Evolutionary conservation across 495 filamentous ascomycete genomes (phyloP), one percentile per base, ranked within the genome.

Genomic region (Aspergillus sclerotioniger): DNA sequence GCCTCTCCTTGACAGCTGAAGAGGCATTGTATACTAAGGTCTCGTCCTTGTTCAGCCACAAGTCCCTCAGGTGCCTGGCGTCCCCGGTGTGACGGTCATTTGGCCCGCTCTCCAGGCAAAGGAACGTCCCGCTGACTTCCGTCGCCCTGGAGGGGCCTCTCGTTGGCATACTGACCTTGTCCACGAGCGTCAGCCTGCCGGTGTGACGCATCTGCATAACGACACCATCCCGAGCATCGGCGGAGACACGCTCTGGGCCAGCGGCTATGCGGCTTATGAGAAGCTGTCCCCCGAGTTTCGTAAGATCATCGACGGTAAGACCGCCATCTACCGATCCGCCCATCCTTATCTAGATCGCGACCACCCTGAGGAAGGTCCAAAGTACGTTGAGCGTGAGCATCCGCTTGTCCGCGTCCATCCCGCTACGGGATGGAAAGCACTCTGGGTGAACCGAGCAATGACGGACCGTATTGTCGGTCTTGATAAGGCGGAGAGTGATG

Each of bases 161-260:
- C 65, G 79, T 25, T 90, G 87, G 87, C 87, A 90, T 65, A 84
- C 80, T 1, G 87, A 90, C 62, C 79, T 90, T 1, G 85, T 88
- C 0, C 86, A 89, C 61, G 86, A 90, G 65, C 73, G 76, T 39
- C 85, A 90, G 58, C 87, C 87, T 4, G 86, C 87, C 2, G 87
- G 85, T 6, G 82, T 88, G 48, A 90, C 86, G 0, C 84, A 87
- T 62, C 73, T 89, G 10, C 84, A 88, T 70, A 87, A 87, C 56
- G 85, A 76, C 41, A 87, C 85, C 0, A 74, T 90, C 6, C 87
- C 87, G 0, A 77, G 76, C 0, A 60, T 84, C 2, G 87, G 87
- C 4, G 87, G 87, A 8, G 87, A 90, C 62, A 89, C 87, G 3
- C 79, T 90, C 3, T 90, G 87, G 86, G 83, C 87, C 0, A 84